Evolutionary conservation across 805 yeast species (phyloP).

Genomic region (Saturnispora hagleri): DNA sequence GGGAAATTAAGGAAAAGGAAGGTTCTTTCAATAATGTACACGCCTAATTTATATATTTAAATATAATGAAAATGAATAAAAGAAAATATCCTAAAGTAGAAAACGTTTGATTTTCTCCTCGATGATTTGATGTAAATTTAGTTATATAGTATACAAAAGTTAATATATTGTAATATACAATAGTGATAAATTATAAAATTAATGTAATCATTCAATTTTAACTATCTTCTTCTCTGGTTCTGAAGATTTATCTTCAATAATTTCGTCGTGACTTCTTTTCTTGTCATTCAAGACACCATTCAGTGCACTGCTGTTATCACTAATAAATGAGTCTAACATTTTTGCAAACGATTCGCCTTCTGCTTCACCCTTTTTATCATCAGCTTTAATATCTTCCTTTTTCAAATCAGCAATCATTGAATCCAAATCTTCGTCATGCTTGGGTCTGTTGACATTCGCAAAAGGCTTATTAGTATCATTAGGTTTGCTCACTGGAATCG

Average conservation of each 20-base stretch:
- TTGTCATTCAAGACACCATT: constrained; percentile 1
- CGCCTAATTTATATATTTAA: constrained; percentile 21
- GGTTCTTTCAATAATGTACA: constrained; percentile 80
- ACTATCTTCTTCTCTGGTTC: constrained; percentile 1
- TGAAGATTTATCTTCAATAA: background rate
- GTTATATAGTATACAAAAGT: background rate
- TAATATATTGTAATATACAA: background rate
- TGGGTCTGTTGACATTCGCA: background rate
- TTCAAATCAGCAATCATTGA: background rate
- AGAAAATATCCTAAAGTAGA: background rate
- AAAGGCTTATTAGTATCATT: background rate
- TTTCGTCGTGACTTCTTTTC: constrained; percentile 2
- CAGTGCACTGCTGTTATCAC: constrained; percentile 7
- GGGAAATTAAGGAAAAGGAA: constrained; percentile 85
- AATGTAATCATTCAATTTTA: constrained; percentile 1
- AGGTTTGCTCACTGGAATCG: background rate
- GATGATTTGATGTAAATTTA: background rate
- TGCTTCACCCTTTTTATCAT: background rate
- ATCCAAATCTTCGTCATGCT: background rate
- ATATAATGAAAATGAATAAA: background rate
- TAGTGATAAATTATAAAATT: background rate
- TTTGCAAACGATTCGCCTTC: constrained; percentile 2
- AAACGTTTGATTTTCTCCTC: background rate
- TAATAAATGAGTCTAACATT: constrained; percentile 8
- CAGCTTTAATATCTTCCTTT: background rate